Evolutionary conservation across 352 stramenopile species (phyloP), one percentile per base, ranked within the genome.

Genomic region (Phytopythium cucurbitacearum): DNA sequence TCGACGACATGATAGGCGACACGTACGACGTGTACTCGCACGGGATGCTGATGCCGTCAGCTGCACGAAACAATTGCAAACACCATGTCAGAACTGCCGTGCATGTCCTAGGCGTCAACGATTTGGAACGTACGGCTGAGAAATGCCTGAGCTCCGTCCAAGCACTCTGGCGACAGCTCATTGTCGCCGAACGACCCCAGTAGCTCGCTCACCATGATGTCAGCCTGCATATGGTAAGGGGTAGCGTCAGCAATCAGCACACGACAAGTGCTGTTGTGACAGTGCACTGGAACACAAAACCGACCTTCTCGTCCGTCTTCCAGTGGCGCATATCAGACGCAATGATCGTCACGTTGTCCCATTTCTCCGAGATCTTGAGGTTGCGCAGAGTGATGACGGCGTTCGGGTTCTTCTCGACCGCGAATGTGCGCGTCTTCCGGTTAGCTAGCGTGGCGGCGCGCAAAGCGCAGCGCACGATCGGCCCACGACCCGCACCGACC

Each of bases 381-480:
- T 92, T 92, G 9, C 82, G 79, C 41, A 92, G 57, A 45, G 97
- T 99, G 40, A 99, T 88, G 32, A 99, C 80, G 5, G 97, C 97
- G 53, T 98, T 99, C 7, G 95, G 90, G 71, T 99, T 99, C 73
- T 99, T 99, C 72, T 99, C 97, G 13, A 99, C 86, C 0, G 96
- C 97, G 51, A 97, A 97, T 53, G 99, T 90, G 11, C 80, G 68
- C 11, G 91, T 90, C 48, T 69, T 77, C 3, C 85, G 74, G n/a
- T 88, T 79, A 7, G 84, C 76, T 0, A 67, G 50, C 21, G 62
- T 68, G 3, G 84, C 76, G 0, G 91, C 95, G 38, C 75, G 76
- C 38, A 98, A 63, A 8, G 88, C 73, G 13, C 88, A 88, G 4
- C 83, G 80, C 4, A 99, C 96, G 9, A 99, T 75, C 3, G 97